Base-by-base conservation (phyloP, 176 grass and related monocot genomes). In the Eremochloa ophiuroides region DNA sequence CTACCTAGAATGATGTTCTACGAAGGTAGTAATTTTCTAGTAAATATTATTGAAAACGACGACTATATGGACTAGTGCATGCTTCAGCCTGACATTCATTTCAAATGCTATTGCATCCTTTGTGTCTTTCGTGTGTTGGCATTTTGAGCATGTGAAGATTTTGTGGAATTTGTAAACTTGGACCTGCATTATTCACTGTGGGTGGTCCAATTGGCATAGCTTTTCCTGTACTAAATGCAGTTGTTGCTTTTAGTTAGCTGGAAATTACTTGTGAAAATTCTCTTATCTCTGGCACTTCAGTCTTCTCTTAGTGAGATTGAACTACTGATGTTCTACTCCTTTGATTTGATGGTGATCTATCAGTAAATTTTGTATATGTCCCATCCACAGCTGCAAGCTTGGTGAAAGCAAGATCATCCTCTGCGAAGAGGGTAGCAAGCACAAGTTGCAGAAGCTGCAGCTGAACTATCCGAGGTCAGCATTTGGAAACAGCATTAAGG, bases 371-470 rank as follows among this genome's bases (percentile, higher is more conserved):
- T 28, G 41, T 62, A 6, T 26, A 40, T 66, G 22, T 82, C 75
- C 7, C 61, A 82, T 31, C 67, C 58, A 8, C 85, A 98, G 95
- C 60, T 98, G 90, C 86, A 95, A 91, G 82, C 96, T 99, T 83
- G 88, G 93, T 75, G 96, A 99, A 80, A 88, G 87, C 74, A 92
- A 90, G 86, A 89, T 99, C 70, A 86, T 99, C 81, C 88, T 99
- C 10, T 95, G 96, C 3, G 96, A 99, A 85, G 96, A 99, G 85
- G 85, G 86, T 25, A 88, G 86, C 15, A 99, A 93, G 65, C 96
- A 93, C 75, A 93, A 86, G 75, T 76, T 91, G 69, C 96, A 99
- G 84, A 99, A 95, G 78, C 84, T 99, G 78, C 96, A 99, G 88
- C 88, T 99, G 7, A 99, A 95, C 50, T 95, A 88, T 68, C 91